Evolutionary conservation across 2,329 filamentous ascomycete genomes (phyloP), one percentile per base, ranked within the genome.

Genomic region (Cercospora janseana): DNA sequence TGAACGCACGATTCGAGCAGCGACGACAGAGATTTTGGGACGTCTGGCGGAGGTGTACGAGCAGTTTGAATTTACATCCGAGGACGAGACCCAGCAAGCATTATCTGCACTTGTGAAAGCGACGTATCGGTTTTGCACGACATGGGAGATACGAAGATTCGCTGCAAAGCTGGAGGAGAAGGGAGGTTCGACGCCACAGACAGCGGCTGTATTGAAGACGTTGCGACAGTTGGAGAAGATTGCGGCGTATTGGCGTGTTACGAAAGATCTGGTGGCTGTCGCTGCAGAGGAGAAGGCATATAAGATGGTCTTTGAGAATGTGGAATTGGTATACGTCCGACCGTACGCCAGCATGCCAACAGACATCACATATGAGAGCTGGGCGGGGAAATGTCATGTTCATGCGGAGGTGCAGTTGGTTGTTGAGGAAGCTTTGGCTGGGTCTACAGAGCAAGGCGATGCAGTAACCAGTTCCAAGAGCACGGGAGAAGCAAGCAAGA

Each of bases 361-460:
- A 15, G 24, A 48, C 0, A 47, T 54, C 12, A 49, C 51, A 31
- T 41, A 54, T 27, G 51, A 54, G 20, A 26, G 34, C 24, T 54
- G 51, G 51, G 51, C 51, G 4, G 45, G 45, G 18, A 51, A 42
- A n/a, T 51, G 43, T 13, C 51, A 54, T 27, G 51, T 54, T n/a
- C 51, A 54, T 26, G 51, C 51, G 10, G 51, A 54, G 18, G 42
- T 54, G 6, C 51, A 54, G 31, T 31, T 54, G 12, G 37, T 47
- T 6, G 51, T 51, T 6, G 42, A 54, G n/a, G 28, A 28, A 10
- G 38, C 51, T 13, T 40, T 50, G 21, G 18, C 9, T 1, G 34
- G 12, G 20, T 9, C 15, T 15, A 9, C 6, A n/a, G 6, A 1
- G 20, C 2, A 23, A 23, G 35, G 35, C 9, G 23, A 31, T 20